Conservation (phyloP, 1,284 basidiomycete species). For the Bjerkandera adusta region DNA sequence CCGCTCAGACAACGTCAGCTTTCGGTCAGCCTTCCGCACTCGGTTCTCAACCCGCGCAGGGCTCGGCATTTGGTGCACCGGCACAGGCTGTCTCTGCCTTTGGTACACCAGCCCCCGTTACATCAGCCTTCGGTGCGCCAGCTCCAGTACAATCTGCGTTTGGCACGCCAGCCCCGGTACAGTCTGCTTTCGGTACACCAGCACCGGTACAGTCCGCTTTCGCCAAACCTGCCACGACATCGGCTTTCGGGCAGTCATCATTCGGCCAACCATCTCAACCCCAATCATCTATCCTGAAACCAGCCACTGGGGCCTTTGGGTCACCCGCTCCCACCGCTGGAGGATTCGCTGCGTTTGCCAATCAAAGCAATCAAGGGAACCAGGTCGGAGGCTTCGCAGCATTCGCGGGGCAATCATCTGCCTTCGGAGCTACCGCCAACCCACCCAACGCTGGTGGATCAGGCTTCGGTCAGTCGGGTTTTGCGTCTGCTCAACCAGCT, state of each 20-base stretch:
- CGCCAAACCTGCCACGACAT: conserved; percentile 24
- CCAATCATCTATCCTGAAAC: conserved; percentile 31
- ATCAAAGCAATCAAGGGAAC: conserved; percentile 14
- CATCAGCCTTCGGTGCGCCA: conserved; percentile 35
- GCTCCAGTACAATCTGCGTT: conserved; percentile 28
- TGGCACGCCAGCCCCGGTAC: conserved; percentile 27
- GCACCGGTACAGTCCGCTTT: conserved; percentile 29
- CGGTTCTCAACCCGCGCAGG: conserved; percentile 20
- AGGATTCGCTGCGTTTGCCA: conserved; percentile 25
- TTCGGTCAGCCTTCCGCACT: conserved; percentile 26
- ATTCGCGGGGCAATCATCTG: conserved; percentile 31
- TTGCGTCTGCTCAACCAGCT: conserved; percentile 22
- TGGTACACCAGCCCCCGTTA: conserved; percentile 20
- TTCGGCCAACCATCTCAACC: conserved; percentile 21
- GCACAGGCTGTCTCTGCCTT: conserved; percentile 26
- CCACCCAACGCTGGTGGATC: conserved; percentile 10
- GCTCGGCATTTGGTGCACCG: conserved; percentile 30
- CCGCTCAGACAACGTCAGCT: conserved; percentile 20
- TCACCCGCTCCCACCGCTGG: conserved; percentile 22
- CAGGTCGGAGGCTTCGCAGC: conserved; percentile 33
- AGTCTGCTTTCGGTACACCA: conserved; percentile 27
- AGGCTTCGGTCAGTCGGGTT: conserved; percentile 19
- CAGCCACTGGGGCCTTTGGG: conserved; percentile 35
- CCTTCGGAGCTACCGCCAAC: conserved; percentile 30
- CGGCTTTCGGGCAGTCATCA: conserved; percentile 30